Evolutionary conservation across 2,329 filamentous ascomycete genomes (phyloP), one percentile per base, ranked within the genome.

Genomic region (Furcasterigmium furcatum): DNA sequence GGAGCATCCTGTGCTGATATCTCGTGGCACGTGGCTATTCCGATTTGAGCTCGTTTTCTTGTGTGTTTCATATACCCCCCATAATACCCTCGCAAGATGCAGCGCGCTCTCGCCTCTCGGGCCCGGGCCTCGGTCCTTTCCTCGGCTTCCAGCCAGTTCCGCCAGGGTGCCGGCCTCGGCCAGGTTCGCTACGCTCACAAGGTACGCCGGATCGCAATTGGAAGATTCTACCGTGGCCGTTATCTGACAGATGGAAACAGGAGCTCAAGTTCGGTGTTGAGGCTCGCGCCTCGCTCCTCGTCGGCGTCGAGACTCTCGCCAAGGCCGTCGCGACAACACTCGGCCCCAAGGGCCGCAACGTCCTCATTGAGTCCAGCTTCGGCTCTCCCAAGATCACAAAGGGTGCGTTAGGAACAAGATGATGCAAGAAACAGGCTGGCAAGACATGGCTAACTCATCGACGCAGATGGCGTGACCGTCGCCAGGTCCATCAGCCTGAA

Each of bases 301-400:
- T 85, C 64, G 94, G 94, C 82, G 91, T 97, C 55, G 94, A 99
- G 70, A 97, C 94, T 58, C 84, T 99, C 54, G 91, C 94, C 61
- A 95, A 86, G 76, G 94, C 94, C 54, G 94, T 99, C 54, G 88
- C 92, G 54, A 96, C 92, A 52, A 99, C 94, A 55, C 82, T 99
- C 51, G 94, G 94, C 57, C 94, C 94, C 62, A 99, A 99, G 82
- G 94, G 94, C 71, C 86, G 94, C 67, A 99, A 97, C 75, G 94
- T 99, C 57, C 72, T 99, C 65, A 99, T 99, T 59, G 94, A 99
- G 79, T 96, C 92, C 53, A 90, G 89, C 78, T 99, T 96, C 64
- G 94, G 94, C 70, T 96, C 94, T 16, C 94, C 94, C 62, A 99
- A 99, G 83, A 99, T 99, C 73, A 99, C 94, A 62, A 99, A 99